Percentiles rank a stretch among this genome's conserved stretches.
Conservation (phyloP, 768 basidiomycete genomes). For the Dioszegia crocea region DNA sequence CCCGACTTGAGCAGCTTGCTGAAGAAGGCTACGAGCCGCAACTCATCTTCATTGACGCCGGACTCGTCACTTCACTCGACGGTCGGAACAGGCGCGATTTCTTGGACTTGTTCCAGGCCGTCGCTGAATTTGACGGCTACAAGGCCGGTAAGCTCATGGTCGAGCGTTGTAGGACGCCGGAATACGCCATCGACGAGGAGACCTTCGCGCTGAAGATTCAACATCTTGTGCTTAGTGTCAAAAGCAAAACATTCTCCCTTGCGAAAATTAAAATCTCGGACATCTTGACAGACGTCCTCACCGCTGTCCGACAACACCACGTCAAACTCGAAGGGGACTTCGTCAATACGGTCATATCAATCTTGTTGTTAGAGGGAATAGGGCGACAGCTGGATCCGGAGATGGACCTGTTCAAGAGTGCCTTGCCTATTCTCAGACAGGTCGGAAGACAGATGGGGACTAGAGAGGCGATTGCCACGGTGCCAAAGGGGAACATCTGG, state of each 20-base stretch:
- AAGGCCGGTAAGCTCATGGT: slow-evolving; percentile 93
- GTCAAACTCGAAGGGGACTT: slow-evolving; percentile 99
- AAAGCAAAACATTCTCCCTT: slow-evolving; percentile 93
- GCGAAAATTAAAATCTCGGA: slow-evolving; percentile 96
- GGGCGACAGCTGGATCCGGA: slow-evolving; percentile 87
- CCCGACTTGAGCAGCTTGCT: slow-evolving; percentile 62
- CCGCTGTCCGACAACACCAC: slow-evolving; percentile 79
- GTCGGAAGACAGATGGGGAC: slow-evolving; percentile 86
- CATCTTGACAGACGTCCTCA: slow-evolving; percentile 81
- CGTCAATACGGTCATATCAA: slow-evolving; percentile 93
- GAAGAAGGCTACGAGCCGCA: slow-evolving; percentile 81
- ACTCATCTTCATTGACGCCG: slow-evolving; percentile 93
- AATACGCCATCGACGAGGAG: slow-evolving; percentile 83
- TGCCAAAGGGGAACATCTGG: slow-evolving; percentile 70
- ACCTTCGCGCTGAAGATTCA: slow-evolving; percentile 98
- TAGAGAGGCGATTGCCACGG: slow-evolving; percentile 59
- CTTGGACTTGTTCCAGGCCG: slow-evolving; percentile 89
- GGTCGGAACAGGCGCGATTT: slow-evolving; percentile 83
- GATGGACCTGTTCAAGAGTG: slow-evolving; percentile 91
- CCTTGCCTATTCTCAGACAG: slow-evolving; percentile 86
- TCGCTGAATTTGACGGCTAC: slow-evolving; percentile 97
- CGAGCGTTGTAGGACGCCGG: slow-evolving; percentile 84
- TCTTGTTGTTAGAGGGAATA: slow-evolving; percentile 89
- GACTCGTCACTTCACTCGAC: slow-evolving; percentile 83
- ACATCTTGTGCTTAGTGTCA: slow-evolving; percentile 85